Evolutionary conservation across 164 flowering plant species (phyloP).

Genomic region (Magnolia officinalis): DNA sequence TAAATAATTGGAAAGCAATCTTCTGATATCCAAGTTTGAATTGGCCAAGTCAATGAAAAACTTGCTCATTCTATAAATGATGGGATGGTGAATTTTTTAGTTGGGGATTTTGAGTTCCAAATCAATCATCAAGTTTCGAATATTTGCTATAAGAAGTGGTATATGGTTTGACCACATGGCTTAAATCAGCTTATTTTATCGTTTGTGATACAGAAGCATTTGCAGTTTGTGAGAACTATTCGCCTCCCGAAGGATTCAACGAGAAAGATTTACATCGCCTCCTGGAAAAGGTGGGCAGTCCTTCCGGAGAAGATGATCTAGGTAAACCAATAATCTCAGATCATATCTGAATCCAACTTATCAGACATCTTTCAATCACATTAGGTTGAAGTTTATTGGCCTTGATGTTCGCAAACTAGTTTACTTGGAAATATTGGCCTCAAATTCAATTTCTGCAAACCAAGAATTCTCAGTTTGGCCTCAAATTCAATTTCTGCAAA

Average conservation of each 20-base stretch:
- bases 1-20: too few relatives aligned
- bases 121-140: too few relatives aligned
- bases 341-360: background rate
- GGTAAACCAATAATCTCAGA: constrained; percentile 36
- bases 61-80: too few relatives aligned
- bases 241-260: constrained; percentile 91
- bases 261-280: constrained; percentile 81
- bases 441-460: too few relatives aligned
- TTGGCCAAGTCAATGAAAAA: too few relatives aligned
- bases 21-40: too few relatives aligned
- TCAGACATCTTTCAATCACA: background rate
- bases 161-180: background rate
- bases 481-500: too few relatives aligned
- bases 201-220: constrained; percentile 74
- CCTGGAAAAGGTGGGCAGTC: constrained; percentile 85
- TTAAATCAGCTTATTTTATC: too few relatives aligned
- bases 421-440: background rate
- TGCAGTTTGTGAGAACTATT: constrained; percentile 94
- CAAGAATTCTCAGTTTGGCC: too few relatives aligned
- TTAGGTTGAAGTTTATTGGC: background rate
- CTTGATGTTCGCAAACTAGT: background rate
- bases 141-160: background rate
- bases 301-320: constrained; percentile 71
- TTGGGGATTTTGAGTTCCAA: too few relatives aligned
- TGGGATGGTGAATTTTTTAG: too few relatives aligned